phyloP scores from a whole-genome alignment of 331 rosid genomes.

The Malus hybrid region DNA sequence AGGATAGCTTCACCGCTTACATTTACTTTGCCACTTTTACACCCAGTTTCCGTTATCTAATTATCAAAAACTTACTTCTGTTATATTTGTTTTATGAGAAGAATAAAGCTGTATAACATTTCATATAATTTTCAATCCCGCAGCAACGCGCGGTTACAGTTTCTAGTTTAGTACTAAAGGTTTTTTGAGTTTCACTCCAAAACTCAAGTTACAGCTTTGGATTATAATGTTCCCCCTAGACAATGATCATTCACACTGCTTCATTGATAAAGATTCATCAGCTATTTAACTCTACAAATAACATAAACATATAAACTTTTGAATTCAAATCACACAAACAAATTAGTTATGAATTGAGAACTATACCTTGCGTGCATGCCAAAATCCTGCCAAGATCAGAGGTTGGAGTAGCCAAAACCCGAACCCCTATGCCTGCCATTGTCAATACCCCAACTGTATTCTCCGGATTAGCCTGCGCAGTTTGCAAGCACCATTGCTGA shows the following conservation, averaged over 20 bases:
- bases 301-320: neutral
- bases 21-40: no score
- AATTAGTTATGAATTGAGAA: neutral
- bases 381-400: slow-evolving; percentile 83
- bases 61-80: no score
- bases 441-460: slow-evolving; percentile 87
- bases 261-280: neutral
- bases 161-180: neutral
- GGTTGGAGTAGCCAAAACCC: slow-evolving; percentile 43
- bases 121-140: no score
- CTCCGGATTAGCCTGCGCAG: slow-evolving; percentile 75
- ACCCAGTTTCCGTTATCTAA: no score
- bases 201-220: no score
- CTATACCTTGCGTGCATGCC: slow-evolving; percentile 84
- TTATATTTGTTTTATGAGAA: no score
- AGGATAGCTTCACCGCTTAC: no score
- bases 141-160: no score
- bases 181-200: neutral
- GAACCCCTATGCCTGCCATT: no score
- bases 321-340: neutral
- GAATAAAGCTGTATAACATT: no score
- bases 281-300: neutral
- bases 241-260: neutral
- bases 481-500: neutral
- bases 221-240: neutral